Evolutionary conservation across 768 basidiomycete genomes (phyloP).

Genomic region (Lactarius psammicola): DNA sequence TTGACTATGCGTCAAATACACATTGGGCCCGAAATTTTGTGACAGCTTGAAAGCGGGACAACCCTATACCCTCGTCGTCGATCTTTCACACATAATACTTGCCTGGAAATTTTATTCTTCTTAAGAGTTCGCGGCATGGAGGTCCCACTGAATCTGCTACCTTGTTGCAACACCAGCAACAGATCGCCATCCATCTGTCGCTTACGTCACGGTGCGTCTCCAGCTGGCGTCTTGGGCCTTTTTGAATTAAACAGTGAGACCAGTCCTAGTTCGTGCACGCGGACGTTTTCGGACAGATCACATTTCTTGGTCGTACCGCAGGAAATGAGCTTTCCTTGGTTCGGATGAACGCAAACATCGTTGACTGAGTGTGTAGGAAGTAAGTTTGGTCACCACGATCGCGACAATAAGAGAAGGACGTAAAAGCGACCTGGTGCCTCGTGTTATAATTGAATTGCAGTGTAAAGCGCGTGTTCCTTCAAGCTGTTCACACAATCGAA

Average conservation of each 20-base stretch:
- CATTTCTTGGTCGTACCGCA: conserved; percentile 99
- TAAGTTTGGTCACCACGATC: conserved; percentile 26
- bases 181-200: conserved; percentile 91
- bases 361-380: conserved; percentile 57
- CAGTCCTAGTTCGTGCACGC: conserved; percentile 90
- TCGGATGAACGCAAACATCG: conserved; percentile 95
- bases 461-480: conserved; percentile 72
- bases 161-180: conserved; percentile 86
- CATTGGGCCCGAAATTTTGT: conserved; percentile 88
- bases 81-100: conserved; percentile 98
- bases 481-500: conserved; percentile 15
- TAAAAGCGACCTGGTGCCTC: conserved; percentile 68
- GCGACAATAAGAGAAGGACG: conserved; percentile 9
- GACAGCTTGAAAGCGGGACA: conserved; percentile 88
- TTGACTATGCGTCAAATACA: conserved; percentile 90
- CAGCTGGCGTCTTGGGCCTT: conserved; percentile 78
- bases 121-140: conserved; percentile 25
- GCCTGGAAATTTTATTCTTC: conserved; percentile 46
- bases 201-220: conserved; percentile 92
- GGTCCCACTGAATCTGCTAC: conserved; percentile 39
- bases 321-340: conserved; percentile 96
- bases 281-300: conserved; percentile 95
- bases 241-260: conserved; percentile 25
- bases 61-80: conserved; percentile 72
- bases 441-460: conserved; percentile 91